These are phyloP conservation scores for Beauveria asiatica DNA, from an alignment of 2,329 filamentous ascomycete species.

Conservation along the genomic window DNA sequence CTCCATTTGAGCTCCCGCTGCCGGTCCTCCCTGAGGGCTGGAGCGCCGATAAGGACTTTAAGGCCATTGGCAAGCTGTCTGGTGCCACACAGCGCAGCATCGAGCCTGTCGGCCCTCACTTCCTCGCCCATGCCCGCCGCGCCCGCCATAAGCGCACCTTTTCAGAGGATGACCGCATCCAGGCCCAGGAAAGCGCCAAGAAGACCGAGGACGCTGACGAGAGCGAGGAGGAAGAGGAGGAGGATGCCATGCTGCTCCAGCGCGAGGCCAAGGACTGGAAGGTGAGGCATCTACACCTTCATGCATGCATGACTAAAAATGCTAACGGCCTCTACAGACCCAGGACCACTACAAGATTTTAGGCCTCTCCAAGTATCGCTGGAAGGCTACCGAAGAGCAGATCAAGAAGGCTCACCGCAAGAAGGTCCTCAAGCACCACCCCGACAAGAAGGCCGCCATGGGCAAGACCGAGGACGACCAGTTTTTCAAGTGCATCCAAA, in stretches of 20 bases:
- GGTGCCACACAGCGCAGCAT: conserved; percentile 75
- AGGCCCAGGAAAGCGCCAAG: conserved; percentile 90
- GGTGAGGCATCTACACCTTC: conserved; percentile 41
- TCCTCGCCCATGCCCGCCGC: conserved; percentile 92
- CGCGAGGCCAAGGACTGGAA: conserved; percentile 99
- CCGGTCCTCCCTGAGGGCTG: conserved; percentile 73
- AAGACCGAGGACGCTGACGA: conserved; percentile 88
- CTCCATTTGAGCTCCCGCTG: conserved; percentile 55
- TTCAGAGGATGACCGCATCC: conserved; percentile 95
- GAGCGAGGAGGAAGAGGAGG: conserved; percentile 85
- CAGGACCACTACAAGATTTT: conserved; percentile 99
- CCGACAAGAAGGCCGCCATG: conserved; percentile 93
- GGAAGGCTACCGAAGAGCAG: conserved; percentile 89
- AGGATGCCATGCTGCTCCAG: conserved; percentile 86
- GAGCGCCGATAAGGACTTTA: conserved; percentile 87
- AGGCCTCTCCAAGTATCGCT: conserved; percentile 85
- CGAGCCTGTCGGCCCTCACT: conserved; percentile 94
- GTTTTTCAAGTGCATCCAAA: conserved; percentile 99
- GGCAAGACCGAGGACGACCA: conserved; percentile 86
- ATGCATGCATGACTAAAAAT: background rate
- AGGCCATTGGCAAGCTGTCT: conserved; percentile 68
- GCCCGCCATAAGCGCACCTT: conserved; percentile 96
- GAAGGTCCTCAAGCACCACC: conserved; percentile 98
- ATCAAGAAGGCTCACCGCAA: conserved; percentile 99
- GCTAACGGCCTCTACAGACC: conserved; percentile 37